phyloP scores from a whole-genome alignment of 2,329 filamentous ascomycete genomes.

The Fusarium sp. region DNA sequence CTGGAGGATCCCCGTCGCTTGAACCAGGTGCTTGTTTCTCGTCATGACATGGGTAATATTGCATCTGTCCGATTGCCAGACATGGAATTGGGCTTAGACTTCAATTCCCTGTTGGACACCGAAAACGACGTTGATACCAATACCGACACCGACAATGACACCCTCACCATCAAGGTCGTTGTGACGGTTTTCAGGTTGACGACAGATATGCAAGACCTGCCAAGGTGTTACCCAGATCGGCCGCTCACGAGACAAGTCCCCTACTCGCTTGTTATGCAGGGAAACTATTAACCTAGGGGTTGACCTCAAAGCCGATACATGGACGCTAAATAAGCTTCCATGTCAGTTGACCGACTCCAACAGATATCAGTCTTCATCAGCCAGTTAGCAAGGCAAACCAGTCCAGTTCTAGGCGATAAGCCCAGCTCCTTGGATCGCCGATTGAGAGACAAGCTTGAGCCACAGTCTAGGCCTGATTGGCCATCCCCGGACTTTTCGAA shows the following conservation, averaged over 20 bases:
- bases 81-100: slow-evolving; percentile 2
- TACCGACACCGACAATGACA: background rate
- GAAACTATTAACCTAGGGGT: slow-evolving; percentile 22
- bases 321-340: slow-evolving; percentile 31
- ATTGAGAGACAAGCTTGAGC: slow-evolving; percentile 39
- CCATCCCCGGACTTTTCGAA: slow-evolving; percentile 48
- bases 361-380: slow-evolving; percentile 26
- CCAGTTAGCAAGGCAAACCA: background rate
- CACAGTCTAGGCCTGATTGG: slow-evolving; percentile 45
- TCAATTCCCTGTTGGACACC: slow-evolving; percentile 1
- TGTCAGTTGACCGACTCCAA: slow-evolving; percentile 37
- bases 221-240: slow-evolving; percentile 26
- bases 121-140: background rate
- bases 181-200: slow-evolving; percentile 10
- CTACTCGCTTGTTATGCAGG: slow-evolving; percentile 26
- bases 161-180: slow-evolving; percentile 14
- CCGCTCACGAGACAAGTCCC: slow-evolving; percentile 24
- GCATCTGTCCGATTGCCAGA: slow-evolving; percentile 10
- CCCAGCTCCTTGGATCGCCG: slow-evolving; percentile 37
- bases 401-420: slow-evolving; percentile 39
- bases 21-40: slow-evolving; percentile 4
- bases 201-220: slow-evolving; percentile 29
- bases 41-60: slow-evolving; percentile 40
- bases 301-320: slow-evolving; percentile 25
- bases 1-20: slow-evolving; percentile 30